A percentile compares a stretch with the other conserved stretches of the same genome.
Conservation (phyloP, 495 filamentous ascomycete genomes). For the Lophiostoma macrostomum region DNA sequence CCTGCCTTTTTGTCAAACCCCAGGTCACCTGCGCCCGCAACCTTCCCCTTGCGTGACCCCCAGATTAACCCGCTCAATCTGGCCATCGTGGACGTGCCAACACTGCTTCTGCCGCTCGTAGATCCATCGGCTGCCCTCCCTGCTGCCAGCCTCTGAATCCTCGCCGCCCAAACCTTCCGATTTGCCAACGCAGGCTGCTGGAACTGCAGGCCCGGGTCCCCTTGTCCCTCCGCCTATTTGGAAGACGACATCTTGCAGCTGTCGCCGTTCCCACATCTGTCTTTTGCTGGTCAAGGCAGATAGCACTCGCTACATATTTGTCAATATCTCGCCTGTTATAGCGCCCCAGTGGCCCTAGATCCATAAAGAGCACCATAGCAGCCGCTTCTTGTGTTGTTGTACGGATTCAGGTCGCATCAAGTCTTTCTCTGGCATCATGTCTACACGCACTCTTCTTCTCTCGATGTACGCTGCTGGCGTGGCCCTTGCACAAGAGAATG, state of each 20-base stretch:
- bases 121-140: conserved; percentile 4
- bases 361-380: conserved; percentile 23
- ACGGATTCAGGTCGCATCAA: conserved; percentile 17
- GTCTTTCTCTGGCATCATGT: conserved; percentile 18
- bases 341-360: conserved; percentile 14
- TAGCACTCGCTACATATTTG: conserved; percentile 28
- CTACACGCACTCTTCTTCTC: conserved; percentile 11
- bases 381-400: conserved; percentile 6
- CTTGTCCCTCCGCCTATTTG: conserved; percentile 4
- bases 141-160: conserved; percentile 17
- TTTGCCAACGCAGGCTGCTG: conserved; percentile 26
- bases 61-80: conserved; percentile 19
- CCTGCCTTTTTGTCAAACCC: conserved; percentile 26
- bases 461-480: conserved; percentile 12
- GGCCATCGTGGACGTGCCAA: conserved; percentile 8
- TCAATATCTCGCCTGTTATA: conserved; percentile 19
- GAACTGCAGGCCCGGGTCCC: conserved; percentile 9
- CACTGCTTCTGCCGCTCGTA: not conserved
- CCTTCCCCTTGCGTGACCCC: conserved; percentile 19
- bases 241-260: conserved; percentile 4
- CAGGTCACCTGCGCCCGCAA: conserved; percentile 20
- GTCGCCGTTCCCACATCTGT: conserved; percentile 26
- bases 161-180: conserved; percentile 15
- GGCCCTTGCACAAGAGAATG: conserved; percentile 7
- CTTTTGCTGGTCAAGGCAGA: conserved; percentile 35